Base-by-base conservation (phyloP, 176 grass and related monocot species). In the Alloteropsis semialata region DNA sequence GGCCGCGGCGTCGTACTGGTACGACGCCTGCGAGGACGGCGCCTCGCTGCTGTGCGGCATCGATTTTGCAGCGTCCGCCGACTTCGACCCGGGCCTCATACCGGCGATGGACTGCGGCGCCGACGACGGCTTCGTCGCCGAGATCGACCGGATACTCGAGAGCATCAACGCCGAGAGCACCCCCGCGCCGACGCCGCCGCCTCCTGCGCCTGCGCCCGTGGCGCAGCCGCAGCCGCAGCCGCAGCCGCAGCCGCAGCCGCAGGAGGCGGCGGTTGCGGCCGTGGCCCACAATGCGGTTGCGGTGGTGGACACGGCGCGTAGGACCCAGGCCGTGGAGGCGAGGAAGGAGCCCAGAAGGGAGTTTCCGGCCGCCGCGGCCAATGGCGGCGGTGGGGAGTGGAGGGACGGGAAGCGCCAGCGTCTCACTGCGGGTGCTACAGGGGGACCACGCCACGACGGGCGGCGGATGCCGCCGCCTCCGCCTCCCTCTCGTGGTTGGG, bases 121-220 rank as follows among this genome's bases (percentile, higher is more conserved):
- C 15, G 96, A 96, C 70, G 93, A 90, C 29, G 93, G 96, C n/a
- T 92, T 93, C 75, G 90, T 96, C 67, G 88, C 91, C 24, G 96
- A 98, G 87, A 98, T 98, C 63, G 96, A 98, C 50, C 82, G 89
- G 55, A 95, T 99, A 69, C 87, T 96, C 44, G 91, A 99, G 82
- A 99, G 93, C 80, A 95, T 99, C 62, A 96, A 96, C 68, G 88
- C 91, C 6, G 96, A 99, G 32, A 64, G 38, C 18, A 54, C 37
- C 48, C 44, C 78, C 0, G 25, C 73, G 46, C 88, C 39, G 1
- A 33, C 10, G 3, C 72, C 34, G 0, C 41, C 68, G 0, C 59
- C 61, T 42, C 18, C 36, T 21, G 45, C 4, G 16, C 69, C 77
- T 27, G 69, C 14, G 13, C 55, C 57, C 0, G 81, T 43, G 29